Evolutionary conservation across 768 basidiomycete genomes (phyloP).

Genomic region (Russula emetica): DNA sequence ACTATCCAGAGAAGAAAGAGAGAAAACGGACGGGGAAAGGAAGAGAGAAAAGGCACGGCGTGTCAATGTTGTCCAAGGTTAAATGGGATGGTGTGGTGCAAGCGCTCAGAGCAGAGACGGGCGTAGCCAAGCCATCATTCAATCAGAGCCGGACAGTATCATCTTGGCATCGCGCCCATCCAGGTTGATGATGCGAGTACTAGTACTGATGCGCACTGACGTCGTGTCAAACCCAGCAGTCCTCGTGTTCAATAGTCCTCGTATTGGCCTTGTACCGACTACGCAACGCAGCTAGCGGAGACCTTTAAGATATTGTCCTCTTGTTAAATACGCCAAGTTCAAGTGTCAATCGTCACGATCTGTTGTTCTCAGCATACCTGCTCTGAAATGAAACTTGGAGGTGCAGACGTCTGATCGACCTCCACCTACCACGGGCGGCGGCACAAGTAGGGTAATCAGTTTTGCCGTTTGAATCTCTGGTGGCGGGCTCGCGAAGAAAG

Average conservation of each 20-base stretch:
- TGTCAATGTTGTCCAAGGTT: constrained; percentile 7
- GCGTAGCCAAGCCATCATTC: background rate
- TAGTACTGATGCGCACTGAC: too few species aligned
- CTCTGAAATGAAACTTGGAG: background rate
- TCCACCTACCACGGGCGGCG: too few species aligned
- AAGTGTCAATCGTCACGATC: background rate
- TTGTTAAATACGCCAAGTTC: too few species aligned
- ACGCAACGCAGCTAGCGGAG: too few species aligned
- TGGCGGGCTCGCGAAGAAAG: background rate
- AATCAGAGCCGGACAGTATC: background rate
- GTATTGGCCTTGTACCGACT: too few species aligned
- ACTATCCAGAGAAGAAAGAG: background rate
- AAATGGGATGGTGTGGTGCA: background rate
- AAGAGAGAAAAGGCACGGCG: background rate
- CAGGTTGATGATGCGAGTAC: too few species aligned
- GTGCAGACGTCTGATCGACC: background rate
- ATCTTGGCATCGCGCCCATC: constrained; percentile 9
- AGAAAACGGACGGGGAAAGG: background rate
- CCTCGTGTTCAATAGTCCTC: too few species aligned
- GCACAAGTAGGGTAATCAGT: too few species aligned
- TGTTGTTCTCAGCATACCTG: background rate
- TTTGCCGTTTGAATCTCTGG: too few species aligned
- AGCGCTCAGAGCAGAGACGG: background rate
- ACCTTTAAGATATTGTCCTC: too few species aligned
- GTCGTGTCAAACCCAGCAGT: background rate